Percentiles rank a stretch among this genome's conserved stretches.
Evolutionary conservation across 2,329 filamentous ascomycete genomes (phyloP).

Genomic region (Fonsecaea monophora): DNA sequence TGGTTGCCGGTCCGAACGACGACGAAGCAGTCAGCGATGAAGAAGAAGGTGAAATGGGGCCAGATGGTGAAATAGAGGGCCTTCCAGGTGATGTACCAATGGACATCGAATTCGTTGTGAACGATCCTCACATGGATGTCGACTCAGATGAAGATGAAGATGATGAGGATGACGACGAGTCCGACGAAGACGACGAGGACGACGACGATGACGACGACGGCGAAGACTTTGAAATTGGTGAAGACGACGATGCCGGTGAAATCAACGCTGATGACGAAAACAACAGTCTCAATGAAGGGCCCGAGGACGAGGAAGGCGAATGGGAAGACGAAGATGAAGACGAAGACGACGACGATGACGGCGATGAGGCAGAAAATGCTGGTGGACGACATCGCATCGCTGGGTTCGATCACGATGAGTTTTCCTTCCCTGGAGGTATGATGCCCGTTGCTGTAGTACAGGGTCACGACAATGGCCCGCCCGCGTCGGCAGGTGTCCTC

Average conservation of each 20-base stretch:
- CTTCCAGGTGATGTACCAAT: constrained; percentile 66
- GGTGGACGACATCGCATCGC: constrained; percentile 48
- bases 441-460: constrained; percentile 45
- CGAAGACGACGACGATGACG: constrained; percentile 52
- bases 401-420: constrained; percentile 49
- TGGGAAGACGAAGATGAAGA: constrained; percentile 58
- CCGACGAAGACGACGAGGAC: constrained; percentile 60
- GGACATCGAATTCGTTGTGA: constrained; percentile 89
- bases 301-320: constrained; percentile 56
- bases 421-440: constrained; percentile 52
- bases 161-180: constrained; percentile 67
- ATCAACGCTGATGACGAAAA: constrained; percentile 49
- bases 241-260: constrained; percentile 60
- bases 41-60: constrained; percentile 77
- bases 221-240: constrained; percentile 63
- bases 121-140: constrained; percentile 64
- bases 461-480: constrained; percentile 47
- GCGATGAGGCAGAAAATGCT: constrained; percentile 32
- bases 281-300: constrained; percentile 33
- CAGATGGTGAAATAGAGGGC: constrained; percentile 72
- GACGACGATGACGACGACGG: constrained; percentile 61
- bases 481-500: constrained; percentile 47
- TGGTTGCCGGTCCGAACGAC: constrained; percentile 69
- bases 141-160: constrained; percentile 70
- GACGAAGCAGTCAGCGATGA: constrained; percentile 86